Conservation (phyloP, 1,284 basidiomycete species). For the Trichosporon asahii region DNA sequence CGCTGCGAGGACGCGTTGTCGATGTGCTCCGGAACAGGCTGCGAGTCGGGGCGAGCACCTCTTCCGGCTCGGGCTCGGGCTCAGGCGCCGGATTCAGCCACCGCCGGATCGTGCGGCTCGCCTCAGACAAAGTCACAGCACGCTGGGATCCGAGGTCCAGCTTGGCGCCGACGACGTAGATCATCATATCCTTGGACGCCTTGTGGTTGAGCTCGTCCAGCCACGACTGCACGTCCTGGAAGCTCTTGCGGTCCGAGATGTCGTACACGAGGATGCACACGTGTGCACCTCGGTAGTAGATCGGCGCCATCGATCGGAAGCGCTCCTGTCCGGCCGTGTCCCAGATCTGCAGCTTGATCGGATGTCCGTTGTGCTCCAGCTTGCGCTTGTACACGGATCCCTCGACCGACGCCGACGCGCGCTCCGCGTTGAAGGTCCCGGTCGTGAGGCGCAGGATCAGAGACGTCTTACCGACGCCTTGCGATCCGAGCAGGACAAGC, state of each 20-base stretch:
- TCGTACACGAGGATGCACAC: slow-evolving; percentile 57
- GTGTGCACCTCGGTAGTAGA: slow-evolving; percentile 57
- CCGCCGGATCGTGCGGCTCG: slow-evolving; percentile 32
- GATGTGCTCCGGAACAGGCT: slow-evolving; percentile 39
- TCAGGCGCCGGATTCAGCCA: slow-evolving; percentile 36
- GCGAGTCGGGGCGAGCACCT: slow-evolving; percentile 10
- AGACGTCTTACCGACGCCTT: slow-evolving; percentile 95
- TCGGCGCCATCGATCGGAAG: slow-evolving; percentile 84
- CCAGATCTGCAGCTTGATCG: slow-evolving; percentile 77
- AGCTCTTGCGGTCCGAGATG: slow-evolving; percentile 66
- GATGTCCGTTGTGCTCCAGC: slow-evolving; percentile 77
- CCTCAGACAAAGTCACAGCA: slow-evolving; percentile 40
- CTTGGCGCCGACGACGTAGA: slow-evolving; percentile 51
- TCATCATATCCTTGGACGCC: slow-evolving; percentile 47
- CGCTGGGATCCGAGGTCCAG: slow-evolving; percentile 38
- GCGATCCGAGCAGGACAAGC: slow-evolving; percentile 94
- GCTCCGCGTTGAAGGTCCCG: slow-evolving; percentile 76
- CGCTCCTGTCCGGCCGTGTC: slow-evolving; percentile 98
- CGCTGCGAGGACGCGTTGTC: slow-evolving; percentile 13
- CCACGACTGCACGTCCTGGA: slow-evolving; percentile 90
- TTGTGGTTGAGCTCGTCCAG: slow-evolving; percentile 61
- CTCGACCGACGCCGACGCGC: slow-evolving; percentile 83
- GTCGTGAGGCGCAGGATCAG: slow-evolving; percentile 89
- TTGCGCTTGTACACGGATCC: slow-evolving; percentile 95
- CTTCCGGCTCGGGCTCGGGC: slow-evolving; percentile 18